Percentiles rank a stretch among this genome's conserved stretches.
phyloP scores from a whole-genome alignment of 805 yeast species.

The Hanseniaspora singularis region DNA sequence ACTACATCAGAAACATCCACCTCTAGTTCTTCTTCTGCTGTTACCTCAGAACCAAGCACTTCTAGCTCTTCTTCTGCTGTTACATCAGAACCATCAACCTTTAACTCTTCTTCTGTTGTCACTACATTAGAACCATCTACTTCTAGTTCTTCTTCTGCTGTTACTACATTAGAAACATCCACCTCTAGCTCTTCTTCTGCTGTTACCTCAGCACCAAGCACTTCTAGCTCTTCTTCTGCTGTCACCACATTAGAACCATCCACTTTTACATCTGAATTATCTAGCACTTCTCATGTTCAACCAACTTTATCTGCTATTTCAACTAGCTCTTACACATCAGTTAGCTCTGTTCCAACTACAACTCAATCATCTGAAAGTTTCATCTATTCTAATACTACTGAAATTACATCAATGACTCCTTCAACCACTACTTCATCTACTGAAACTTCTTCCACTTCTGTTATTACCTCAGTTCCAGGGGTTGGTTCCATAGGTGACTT shows the following conservation, averaged over 20 bases:
- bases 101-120: not conserved
- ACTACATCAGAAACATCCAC: not conserved
- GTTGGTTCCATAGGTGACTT: not conserved
- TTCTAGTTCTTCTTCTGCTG: slow-evolving; percentile 6
- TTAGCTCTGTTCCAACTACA: not conserved
- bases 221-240: slow-evolving; percentile 7
- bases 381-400: not conserved
- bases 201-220: not conserved
- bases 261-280: not conserved
- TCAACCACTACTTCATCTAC: not conserved
- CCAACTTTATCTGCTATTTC: not conserved
- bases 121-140: slow-evolving; percentile 30
- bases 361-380: not conserved
- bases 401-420: not conserved
- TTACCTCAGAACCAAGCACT: not conserved
- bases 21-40: slow-evolving; percentile 8
- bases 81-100: not conserved
- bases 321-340: not conserved
- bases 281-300: not conserved
- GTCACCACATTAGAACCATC: not conserved
- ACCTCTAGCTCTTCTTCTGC: slow-evolving; percentile 6
- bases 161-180: not conserved
- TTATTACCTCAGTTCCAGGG: not conserved
- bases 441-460: not conserved
- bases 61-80: slow-evolving; percentile 24